Conservation (phyloP, 345 rosid species). For the Erucastrum elatum region DNA sequence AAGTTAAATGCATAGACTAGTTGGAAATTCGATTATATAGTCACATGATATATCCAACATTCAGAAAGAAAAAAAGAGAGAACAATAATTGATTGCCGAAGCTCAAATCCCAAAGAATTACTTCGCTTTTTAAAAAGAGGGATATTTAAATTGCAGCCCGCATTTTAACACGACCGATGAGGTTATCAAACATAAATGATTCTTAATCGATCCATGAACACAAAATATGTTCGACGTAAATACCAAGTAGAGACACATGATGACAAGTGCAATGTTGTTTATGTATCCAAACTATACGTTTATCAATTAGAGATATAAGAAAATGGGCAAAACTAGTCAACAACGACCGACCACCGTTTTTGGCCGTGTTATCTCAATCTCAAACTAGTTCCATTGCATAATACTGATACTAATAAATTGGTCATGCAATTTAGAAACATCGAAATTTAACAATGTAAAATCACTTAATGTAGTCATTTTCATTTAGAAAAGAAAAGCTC, state of each 20-base stretch:
- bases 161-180: neutral
- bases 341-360: conserved; percentile 33
- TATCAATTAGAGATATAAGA: neutral
- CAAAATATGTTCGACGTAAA: neutral
- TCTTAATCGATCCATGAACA: neutral
- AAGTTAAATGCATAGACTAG: neutral
- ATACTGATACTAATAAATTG: neutral
- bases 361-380: conserved; percentile 24
- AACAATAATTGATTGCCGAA: neutral
- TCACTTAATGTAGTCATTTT: neutral
- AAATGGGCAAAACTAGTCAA: conserved; percentile 23
- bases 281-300: conserved; percentile 1
- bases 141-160: neutral
- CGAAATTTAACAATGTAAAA: too few species aligned
- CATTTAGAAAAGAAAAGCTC: neutral
- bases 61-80: neutral
- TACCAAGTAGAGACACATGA: neutral
- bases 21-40: neutral
- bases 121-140: neutral
- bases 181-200: neutral
- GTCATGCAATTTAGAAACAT: neutral
- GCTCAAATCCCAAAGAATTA: conserved; percentile 28
- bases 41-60: conserved; percentile 27
- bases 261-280: neutral
- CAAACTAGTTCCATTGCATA: conserved; percentile 1